These are phyloP conservation scores for Nyctanthes arbortristis DNA, from an alignment of 257 asterid genomes.

Conservation along the genomic window DNA sequence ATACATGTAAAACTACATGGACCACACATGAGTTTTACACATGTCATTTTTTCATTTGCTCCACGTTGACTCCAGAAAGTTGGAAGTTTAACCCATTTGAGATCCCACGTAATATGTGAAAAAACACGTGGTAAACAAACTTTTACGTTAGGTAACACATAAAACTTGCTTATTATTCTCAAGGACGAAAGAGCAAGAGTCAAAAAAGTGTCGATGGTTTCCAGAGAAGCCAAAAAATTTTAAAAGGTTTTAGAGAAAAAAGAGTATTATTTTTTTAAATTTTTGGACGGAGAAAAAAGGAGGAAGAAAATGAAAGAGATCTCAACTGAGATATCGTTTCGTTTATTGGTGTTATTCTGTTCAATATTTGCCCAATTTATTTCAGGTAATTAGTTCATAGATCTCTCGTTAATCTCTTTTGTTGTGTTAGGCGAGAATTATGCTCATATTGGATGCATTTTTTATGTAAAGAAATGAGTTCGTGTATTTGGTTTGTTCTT, in stretches of 20 bases:
- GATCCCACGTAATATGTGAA: no score
- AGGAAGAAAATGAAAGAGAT: constrained; percentile 53
- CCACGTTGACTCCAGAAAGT: no score
- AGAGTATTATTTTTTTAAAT: not conserved
- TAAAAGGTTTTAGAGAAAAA: not conserved
- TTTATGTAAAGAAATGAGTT: not conserved
- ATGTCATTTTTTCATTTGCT: no score
- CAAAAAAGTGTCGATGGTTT: not conserved
- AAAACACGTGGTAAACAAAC: no score
- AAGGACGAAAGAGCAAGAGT: not conserved
- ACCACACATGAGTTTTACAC: no score
- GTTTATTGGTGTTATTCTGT: constrained; percentile 43
- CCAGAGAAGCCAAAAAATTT: not conserved
- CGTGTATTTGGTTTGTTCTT: not conserved
- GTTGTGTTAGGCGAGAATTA: not conserved
- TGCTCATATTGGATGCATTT: constrained; percentile 4
- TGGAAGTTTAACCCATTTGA: no score
- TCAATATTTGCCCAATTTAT: constrained; percentile 44
- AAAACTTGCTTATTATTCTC: no score
- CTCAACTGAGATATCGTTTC: constrained; percentile 42
- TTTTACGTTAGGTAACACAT: no score
- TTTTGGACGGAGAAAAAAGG: constrained; percentile 15
- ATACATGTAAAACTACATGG: no score
- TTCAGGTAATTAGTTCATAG: constrained; percentile 43
- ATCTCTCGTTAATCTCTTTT: not conserved